Evolutionary conservation across 2,329 filamentous ascomycete genomes (phyloP).

Genomic region (Sporothrix curviconia): DNA sequence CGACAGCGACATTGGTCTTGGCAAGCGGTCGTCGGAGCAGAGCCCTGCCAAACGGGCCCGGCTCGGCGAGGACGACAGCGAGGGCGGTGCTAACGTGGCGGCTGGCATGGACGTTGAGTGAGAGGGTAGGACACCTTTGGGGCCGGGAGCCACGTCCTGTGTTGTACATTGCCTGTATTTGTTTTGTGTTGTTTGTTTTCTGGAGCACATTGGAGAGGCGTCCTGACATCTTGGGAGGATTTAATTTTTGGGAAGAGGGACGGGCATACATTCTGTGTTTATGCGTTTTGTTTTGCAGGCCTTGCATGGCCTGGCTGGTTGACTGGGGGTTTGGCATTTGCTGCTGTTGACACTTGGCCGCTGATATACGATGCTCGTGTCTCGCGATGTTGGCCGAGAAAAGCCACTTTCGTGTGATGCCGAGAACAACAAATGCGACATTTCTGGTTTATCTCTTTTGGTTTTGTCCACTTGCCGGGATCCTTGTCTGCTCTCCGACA

Average conservation of each 20-base stretch:
- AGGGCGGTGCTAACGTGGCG: not conserved
- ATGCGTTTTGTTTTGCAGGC: not conserved
- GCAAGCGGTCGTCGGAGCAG: slow-evolving; percentile 31
- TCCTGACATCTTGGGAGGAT: not conserved
- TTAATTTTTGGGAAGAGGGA: not conserved
- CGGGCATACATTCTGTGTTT: not conserved
- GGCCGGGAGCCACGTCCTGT: too few species aligned
- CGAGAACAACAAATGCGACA: too few species aligned
- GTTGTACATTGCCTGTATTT: not conserved
- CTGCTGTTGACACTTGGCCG: too few species aligned
- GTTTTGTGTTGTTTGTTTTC: not conserved
- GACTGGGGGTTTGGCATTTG: too few species aligned
- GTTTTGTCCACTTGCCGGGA: not conserved
- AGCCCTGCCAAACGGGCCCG: slow-evolving; percentile 46
- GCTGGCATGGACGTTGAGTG: slow-evolving; percentile 18
- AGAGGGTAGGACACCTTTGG: not conserved
- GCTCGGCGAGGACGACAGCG: slow-evolving; percentile 27
- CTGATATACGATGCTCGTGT: too few species aligned
- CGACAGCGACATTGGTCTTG: slow-evolving; percentile 21
- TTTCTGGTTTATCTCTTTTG: too few species aligned
- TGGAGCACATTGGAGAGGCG: slow-evolving; percentile 1
- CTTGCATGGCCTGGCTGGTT: too few species aligned
- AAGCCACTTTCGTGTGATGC: too few species aligned
- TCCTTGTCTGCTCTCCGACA: not conserved
- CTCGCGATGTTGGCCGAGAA: too few species aligned